phyloP scores from a whole-genome alignment of 1,284 basidiomycete species.

The Tetrapyrgos nigripes region DNA sequence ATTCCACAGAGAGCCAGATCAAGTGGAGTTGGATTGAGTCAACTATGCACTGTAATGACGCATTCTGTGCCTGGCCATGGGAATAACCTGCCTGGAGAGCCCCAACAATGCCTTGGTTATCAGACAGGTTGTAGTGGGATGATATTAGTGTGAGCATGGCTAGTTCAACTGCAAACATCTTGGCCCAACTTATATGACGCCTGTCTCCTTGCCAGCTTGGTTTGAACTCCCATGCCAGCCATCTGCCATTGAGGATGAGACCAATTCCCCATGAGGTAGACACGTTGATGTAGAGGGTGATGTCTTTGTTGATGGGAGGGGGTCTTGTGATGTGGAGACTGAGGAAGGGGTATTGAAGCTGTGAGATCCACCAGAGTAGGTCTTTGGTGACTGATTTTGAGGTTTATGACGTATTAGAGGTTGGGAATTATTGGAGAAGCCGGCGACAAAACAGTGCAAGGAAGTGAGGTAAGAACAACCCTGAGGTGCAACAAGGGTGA shows the following conservation, averaged over 20 bases:
- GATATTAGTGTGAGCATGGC: conserved; percentile 14
- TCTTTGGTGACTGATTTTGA: conserved; percentile 21
- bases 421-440: conserved; percentile 2
- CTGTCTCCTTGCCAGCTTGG: conserved; percentile 27
- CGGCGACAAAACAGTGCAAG: conserved; percentile 16
- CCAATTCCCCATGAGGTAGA: conserved; percentile 31
- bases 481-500: conserved; percentile 11
- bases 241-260: conserved; percentile 23
- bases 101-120: conserved; percentile 32
- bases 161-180: conserved; percentile 39
- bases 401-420: neutral
- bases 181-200: conserved; percentile 41
- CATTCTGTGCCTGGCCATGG: conserved; percentile 26
- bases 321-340: conserved; percentile 12
- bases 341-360: conserved; percentile 8
- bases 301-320: neutral
- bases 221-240: conserved; percentile 30
- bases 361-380: conserved; percentile 12
- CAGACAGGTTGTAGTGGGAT: conserved; percentile 18
- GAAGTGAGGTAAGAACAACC: conserved; percentile 9
- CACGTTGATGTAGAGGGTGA: conserved; percentile 33
- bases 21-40: conserved; percentile 14
- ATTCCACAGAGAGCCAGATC: conserved; percentile 25
- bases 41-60: conserved; percentile 24
- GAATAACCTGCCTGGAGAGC: conserved; percentile 25